Conservation (phyloP, 768 basidiomycete species). For the Termitomyces sp. region DNA sequence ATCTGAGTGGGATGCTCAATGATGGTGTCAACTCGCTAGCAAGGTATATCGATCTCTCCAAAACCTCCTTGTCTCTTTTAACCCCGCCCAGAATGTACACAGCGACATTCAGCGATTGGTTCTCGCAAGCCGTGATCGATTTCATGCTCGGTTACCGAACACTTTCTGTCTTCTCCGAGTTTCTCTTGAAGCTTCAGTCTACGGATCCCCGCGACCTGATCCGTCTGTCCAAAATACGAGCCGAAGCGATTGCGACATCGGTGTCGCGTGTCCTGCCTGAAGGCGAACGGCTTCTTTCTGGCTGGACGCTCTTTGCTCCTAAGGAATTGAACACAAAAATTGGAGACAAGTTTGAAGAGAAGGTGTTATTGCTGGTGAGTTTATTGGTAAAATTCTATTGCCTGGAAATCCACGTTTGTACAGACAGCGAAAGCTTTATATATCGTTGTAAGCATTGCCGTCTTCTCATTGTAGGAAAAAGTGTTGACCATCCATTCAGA, state of each 20-base stretch:
- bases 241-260: conserved; percentile 90
- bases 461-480: background rate
- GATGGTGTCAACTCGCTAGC: conserved; percentile 95
- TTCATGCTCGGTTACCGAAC: conserved; percentile 88
- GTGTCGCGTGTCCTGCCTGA: conserved; percentile 72
- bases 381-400: background rate
- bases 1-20: conserved; percentile 86
- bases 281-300: conserved; percentile 73
- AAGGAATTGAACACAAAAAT: conserved; percentile 67
- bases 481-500: conserved; percentile 39
- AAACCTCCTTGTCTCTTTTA: background rate
- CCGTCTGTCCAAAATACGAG: conserved; percentile 82
- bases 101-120: conserved; percentile 93
- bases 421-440: conserved; percentile 59
- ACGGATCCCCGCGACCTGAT: conserved; percentile 92
- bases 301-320: conserved; percentile 93
- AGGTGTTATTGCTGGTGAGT: conserved; percentile 83
- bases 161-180: conserved; percentile 88
- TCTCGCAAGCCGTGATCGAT: conserved; percentile 93
- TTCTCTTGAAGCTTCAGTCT: conserved; percentile 81
- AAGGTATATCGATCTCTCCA: conserved; percentile 35
- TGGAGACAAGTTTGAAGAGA: conserved; percentile 89
- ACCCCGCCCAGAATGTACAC: conserved; percentile 66
- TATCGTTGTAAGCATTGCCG: conserved; percentile 59
- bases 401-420: background rate